Base-by-base conservation (phyloP, 2,329 filamentous ascomycete species). In the Rhinocladiella similis region DNA sequence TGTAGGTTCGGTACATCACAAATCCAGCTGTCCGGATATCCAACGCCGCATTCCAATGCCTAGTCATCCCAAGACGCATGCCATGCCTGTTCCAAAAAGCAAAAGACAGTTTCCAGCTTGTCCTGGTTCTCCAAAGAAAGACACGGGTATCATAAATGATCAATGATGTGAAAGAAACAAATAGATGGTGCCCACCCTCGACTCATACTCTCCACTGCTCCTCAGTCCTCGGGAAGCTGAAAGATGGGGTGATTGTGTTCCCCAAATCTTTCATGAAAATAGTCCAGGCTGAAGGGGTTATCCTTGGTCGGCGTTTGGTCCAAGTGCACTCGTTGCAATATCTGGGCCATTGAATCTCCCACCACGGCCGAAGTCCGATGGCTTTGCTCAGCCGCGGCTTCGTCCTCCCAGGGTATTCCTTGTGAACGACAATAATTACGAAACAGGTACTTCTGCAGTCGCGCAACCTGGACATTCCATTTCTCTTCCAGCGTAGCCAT, bases 341-440 rank as follows among this genome's bases (percentile, higher is more conserved):
- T 51, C 38, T 62, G 55, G 14, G 55, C 60, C 38, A 65, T 38
- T 27, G 63, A 61, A 22, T 63, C 57, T 19, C 53, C 59, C 20
- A 47, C 47, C 3, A 33, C 39, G 16, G 56, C 53, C 19, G 48
- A 41, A 33, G 10, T 45, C 7, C 36, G 43, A n/a, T 27, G 33
- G 33, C 46, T 16, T 13, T 52, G 43, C 66, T 48, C 54, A 5
- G 14, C 47, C 18, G 35, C 29, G 3, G 48, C 20, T 9, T 57
- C 54, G 27, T 63, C 62, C 38, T 63, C 59, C 57, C 59, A 63
- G 12, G 61, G 48, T 7, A 65, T 42, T 9, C 73, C 75, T 50
- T 77, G 66, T 5, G 69, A 67, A 9, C 73, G 46, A 41, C 74
- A 74, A 62, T 76, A 77, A 61, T 79, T 80, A 7, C 77, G 72